phyloP scores from a whole-genome alignment of 192 early-diverging fungal species.

The Gigaspora rosea region DNA sequence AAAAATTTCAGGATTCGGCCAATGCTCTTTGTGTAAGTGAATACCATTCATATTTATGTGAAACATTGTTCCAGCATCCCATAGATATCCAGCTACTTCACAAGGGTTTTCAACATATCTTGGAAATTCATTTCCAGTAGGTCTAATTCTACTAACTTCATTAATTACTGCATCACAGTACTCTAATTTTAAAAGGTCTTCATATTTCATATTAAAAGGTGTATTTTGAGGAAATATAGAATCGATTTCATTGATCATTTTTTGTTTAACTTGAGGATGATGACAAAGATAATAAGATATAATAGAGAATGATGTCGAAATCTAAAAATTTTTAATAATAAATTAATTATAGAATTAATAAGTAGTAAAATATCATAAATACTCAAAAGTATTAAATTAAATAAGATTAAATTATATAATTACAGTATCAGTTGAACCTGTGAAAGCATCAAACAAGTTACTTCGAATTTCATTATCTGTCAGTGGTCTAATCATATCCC shows the following conservation, averaged over 20 bases:
- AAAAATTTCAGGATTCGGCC: not conserved
- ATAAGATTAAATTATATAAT: not conserved
- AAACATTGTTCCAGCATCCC: not conserved
- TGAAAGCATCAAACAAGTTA: not conserved
- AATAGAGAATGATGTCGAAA: not conserved
- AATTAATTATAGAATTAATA: not conserved
- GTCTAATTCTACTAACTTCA: not conserved
- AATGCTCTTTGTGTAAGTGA: not conserved
- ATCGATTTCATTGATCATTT: not conserved
- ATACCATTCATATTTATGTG: not conserved
- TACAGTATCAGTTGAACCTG: conserved; percentile 20
- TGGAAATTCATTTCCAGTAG: not conserved
- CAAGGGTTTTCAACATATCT: not conserved
- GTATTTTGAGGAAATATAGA: not conserved
- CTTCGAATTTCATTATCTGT: conserved; percentile 10
- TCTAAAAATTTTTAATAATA: not conserved
- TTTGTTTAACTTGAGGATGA: not conserved
- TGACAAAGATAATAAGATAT: conserved; percentile 10
- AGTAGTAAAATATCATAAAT: not conserved
- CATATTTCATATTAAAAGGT: not conserved
- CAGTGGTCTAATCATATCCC: not conserved
- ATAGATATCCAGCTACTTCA: conserved; percentile 25
- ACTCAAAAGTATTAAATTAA: too few relatives aligned
- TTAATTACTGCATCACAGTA: conserved; percentile 15
- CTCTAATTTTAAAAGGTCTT: conserved; percentile 5